These are phyloP conservation scores for Bruguiera parviflora DNA, from an alignment of 345 rosid species.

Conservation along the genomic window DNA sequence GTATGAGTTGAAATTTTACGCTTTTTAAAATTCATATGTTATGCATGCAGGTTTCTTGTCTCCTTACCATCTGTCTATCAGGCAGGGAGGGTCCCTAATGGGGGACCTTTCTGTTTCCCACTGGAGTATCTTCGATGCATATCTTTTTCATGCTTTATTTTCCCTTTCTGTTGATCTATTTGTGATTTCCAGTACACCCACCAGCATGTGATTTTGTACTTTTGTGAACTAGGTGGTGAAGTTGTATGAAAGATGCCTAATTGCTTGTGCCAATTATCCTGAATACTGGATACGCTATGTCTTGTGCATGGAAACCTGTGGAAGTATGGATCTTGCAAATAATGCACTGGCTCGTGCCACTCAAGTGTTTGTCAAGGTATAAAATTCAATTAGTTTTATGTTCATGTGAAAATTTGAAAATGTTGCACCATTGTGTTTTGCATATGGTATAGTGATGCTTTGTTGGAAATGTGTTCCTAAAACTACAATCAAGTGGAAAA, in stretches of 20 bases:
- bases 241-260: constrained; percentile 88
- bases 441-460: background rate
- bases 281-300: constrained; percentile 90
- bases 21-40: constrained; percentile 79
- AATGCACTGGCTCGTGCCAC: constrained; percentile 92
- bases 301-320: constrained; percentile 73
- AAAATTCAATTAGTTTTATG: background rate
- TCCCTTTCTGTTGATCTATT: constrained; percentile 21
- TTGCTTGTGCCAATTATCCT: constrained; percentile 95
- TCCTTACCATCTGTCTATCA: constrained; percentile 89
- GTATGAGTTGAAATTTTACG: constrained; percentile 46
- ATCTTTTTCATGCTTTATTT: constrained; percentile 60
- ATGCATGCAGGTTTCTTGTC: constrained; percentile 97
- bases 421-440: background rate
- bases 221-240: constrained; percentile 68
- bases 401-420: background rate
- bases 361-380: constrained; percentile 96
- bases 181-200: constrained; percentile 7
- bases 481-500: background rate
- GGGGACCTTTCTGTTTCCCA: constrained; percentile 84
- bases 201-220: constrained; percentile 18
- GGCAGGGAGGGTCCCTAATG: constrained; percentile 94
- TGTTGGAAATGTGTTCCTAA: background rate
- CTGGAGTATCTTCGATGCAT: constrained; percentile 85
- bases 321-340: constrained; percentile 81